Percentiles rank a stretch among this genome's conserved stretches.
These are phyloP conservation scores for Xylaria sp. DNA, from an alignment of 2,329 filamentous ascomycete genomes.

Conservation along the genomic window DNA sequence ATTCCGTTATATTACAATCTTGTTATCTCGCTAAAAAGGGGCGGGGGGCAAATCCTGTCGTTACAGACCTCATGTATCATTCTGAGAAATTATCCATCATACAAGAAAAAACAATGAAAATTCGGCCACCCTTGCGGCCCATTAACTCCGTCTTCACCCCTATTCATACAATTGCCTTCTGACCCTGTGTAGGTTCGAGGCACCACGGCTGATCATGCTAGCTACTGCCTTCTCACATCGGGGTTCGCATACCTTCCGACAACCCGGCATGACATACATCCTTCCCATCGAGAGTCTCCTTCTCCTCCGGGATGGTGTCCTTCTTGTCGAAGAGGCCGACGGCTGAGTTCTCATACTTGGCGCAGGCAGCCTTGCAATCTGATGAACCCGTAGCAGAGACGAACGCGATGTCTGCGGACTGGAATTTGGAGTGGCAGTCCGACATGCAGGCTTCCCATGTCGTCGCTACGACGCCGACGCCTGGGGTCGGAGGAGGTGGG, in stretches of 20 bases:
- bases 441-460: constrained; percentile 10
- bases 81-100: not conserved
- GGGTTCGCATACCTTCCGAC: too few relatives aligned
- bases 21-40: not conserved
- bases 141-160: not conserved
- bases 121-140: not conserved
- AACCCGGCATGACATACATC: not conserved
- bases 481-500: not conserved
- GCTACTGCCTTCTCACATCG: too few relatives aligned
- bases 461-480: not conserved
- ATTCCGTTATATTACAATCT: not conserved
- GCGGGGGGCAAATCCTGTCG: not conserved
- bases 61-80: not conserved
- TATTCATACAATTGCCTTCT: not conserved
- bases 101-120: not conserved
- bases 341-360: not conserved
- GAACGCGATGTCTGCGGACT: constrained; percentile 3
- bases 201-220: not conserved
- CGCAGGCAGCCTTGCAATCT: constrained; percentile 4
- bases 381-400: not conserved
- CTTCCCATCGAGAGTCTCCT: not conserved
- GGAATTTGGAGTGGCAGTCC: not conserved
- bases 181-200: not conserved
- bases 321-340: not conserved
- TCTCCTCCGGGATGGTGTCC: not conserved